These are phyloP conservation scores for Kurtzmaniella quercitrusa DNA, from an alignment of 1,139 yeast genomes.

Conservation along the genomic window DNA sequence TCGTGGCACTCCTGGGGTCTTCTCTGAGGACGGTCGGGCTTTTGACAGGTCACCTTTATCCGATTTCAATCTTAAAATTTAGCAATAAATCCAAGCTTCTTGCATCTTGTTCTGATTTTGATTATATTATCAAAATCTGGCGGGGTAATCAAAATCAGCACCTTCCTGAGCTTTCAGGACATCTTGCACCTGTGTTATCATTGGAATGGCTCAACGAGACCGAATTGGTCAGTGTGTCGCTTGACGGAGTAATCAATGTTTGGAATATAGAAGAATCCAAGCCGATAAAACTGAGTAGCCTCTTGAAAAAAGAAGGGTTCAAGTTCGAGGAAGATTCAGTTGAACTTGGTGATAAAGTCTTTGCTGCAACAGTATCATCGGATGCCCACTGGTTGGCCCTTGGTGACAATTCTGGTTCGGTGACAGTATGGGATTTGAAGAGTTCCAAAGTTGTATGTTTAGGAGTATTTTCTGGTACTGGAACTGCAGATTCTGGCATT, in stretches of 20 bases:
- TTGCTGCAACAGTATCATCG: conserved; percentile 51
- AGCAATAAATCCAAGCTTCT: conserved; percentile 49
- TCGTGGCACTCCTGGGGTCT: conserved; percentile 42
- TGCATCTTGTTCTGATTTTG: conserved; percentile 71
- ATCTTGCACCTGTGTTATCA: conserved; percentile 53
- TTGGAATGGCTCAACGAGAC: conserved; percentile 46
- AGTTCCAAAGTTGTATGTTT: conserved; percentile 5
- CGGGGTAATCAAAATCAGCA: conserved; percentile 53
- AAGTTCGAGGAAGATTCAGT: conserved; percentile 16
- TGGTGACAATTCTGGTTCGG: conserved; percentile 60
- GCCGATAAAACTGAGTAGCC: conserved; percentile 21
- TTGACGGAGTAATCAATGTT: conserved; percentile 66
- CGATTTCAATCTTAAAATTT: conserved; percentile 55
- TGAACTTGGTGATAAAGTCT: conserved; percentile 20
- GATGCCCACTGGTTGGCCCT: conserved; percentile 47
- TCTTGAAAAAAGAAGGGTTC: conserved; percentile 15
- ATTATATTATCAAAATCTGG: conserved; percentile 71
- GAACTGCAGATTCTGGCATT: conserved; percentile 22
- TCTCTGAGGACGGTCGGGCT: conserved; percentile 49
- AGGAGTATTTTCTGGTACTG: conserved; percentile 4
- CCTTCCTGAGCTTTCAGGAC: conserved; percentile 31
- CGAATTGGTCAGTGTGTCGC: conserved; percentile 40
- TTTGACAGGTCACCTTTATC: conserved; percentile 64
- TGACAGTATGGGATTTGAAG: conserved; percentile 46
- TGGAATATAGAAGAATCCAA: conserved; percentile 52